Evolutionary conservation across 177 flowering plant species (phyloP).

Genomic region (Vitis hybrid): DNA sequence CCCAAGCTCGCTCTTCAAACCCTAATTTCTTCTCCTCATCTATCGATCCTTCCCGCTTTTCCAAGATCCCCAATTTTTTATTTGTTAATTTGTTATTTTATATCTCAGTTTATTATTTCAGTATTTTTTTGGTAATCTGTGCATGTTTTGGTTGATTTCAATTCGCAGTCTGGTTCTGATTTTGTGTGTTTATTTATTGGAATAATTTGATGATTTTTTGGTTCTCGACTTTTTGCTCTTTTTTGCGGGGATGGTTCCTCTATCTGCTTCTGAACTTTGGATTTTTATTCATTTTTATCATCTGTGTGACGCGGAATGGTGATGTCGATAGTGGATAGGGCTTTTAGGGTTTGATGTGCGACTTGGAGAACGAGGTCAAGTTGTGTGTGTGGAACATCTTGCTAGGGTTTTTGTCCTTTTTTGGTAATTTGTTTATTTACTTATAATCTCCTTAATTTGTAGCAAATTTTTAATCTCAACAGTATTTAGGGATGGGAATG

Average conservation of each 20-base stretch:
- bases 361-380: neutral
- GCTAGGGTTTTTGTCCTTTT: conserved; percentile 9
- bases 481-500: neutral
- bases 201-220: no score
- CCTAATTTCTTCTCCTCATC: conserved; percentile 11
- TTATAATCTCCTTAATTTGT: no score
- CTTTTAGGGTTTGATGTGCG: conserved; percentile 14
- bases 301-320: neutral
- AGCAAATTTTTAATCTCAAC: no score
- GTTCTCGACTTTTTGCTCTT: neutral
- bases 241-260: neutral
- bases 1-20: neutral
- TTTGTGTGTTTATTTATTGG: no score
- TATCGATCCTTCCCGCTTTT: conserved; percentile 4
- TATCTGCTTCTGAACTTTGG: neutral
- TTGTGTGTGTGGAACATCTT: neutral
- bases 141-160: neutral
- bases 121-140: neutral
- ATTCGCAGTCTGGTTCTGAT: neutral
- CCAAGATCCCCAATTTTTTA: conserved; percentile 18
- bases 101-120: neutral
- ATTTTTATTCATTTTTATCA: neutral
- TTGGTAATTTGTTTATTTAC: no score
- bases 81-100: neutral
- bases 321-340: neutral